Base-by-base conservation (phyloP, 495 filamentous ascomycete genomes). In the Lasiosphaeria ovina region DNA sequence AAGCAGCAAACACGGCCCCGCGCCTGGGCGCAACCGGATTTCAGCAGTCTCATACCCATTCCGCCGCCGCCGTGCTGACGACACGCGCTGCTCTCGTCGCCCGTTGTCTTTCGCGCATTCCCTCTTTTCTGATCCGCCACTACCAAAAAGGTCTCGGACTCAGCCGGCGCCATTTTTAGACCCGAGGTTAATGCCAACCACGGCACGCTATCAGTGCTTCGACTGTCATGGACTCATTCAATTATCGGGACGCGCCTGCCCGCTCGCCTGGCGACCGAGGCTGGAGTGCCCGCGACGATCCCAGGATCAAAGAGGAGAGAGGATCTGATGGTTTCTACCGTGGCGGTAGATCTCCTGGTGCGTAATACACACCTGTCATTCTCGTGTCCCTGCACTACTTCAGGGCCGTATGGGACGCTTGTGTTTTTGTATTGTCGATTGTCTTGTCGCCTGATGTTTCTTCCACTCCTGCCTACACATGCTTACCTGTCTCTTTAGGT, bases 301-400 rank as follows among this genome's bases (percentile, higher is more conserved):
- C 54, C 36, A 72, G 80, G 51, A 59, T 57, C 11, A 78, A 76
- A 61, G 81, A 84, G 11, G 81, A 83, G 11, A 64, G 77, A 62
- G 68, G 70, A 6, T 44, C 40, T 9, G 80, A 83, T 62, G 76
- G 49, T 55, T 83, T 81, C 58, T 84, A 84, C 63, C 82, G 81
- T 55, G 77, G 81, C 54, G 78, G 76, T 57, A 75, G 82, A 66
- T 84, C 81, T 61, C 81, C 82, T 63, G 81, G 81, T 84, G 71
- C 69, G 80, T 66, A 60, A 53, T 57, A 47, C 44, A 55, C 36
- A 31, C 17, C 49, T 1, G 7, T n/a, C 49, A 32, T 62, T 56
- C 57, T 62, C 51, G 36, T 52, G 60, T 55, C 52, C 49, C 63
- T n/a, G 12, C 45, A 55, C 61, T 36, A 59, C 36, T 62, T 64